Base-by-base conservation (phyloP, 192 early-diverging fungal species). In the Coemansia asiatica region DNA sequence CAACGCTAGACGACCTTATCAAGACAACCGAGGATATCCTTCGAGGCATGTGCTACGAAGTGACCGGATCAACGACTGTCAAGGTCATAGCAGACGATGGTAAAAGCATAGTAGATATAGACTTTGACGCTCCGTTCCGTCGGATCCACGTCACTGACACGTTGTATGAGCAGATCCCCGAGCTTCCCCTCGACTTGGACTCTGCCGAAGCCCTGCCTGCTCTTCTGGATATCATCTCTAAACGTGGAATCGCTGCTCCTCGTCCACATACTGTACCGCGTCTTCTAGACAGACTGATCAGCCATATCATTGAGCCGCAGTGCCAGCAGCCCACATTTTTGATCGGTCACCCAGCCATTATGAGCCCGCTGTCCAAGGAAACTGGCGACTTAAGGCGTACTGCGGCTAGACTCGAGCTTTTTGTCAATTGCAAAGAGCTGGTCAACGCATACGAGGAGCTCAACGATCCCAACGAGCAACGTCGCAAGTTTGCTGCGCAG, bases 391-490 rank as follows among this genome's bases (percentile, higher is more conserved):
- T n/a, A n/a, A n/a, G 94, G 61, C 85, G 90, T 89, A 89, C 60
- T 95, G 97, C 74, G 91, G 97, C 61, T 86, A 86, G 38, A 85
- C 97, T 98, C 71, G 96, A 98, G 85, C 89, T 93, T 71, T 98
- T 98, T 75, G 95, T 99, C 4, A 95, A 93, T 61, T 95, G 93
- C 82, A 99, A 98, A 90, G 97, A 99, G 75, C 86, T 99, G 56
- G 94, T 92, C 86, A 99, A 99, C 66, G 93, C 95, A 23, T 99
- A 98, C 90, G 98, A 96, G 6, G 97, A 99, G 88, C 87, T 99
- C 80, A 99, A 99, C 87, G 97, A 99, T 85, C 97, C 97, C 47
- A 96, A 95, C 74, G 97, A 96, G 68, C 97, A 99, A 83, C 91
- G 85, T 4, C 68, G 71, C 12, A 80, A 88, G 33, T 92, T 92